A percentile compares a stretch with the other conserved stretches of the same genome.
Evolutionary conservation across 257 asterid species (phyloP).

Genomic region (Osmanthus fragrans): DNA sequence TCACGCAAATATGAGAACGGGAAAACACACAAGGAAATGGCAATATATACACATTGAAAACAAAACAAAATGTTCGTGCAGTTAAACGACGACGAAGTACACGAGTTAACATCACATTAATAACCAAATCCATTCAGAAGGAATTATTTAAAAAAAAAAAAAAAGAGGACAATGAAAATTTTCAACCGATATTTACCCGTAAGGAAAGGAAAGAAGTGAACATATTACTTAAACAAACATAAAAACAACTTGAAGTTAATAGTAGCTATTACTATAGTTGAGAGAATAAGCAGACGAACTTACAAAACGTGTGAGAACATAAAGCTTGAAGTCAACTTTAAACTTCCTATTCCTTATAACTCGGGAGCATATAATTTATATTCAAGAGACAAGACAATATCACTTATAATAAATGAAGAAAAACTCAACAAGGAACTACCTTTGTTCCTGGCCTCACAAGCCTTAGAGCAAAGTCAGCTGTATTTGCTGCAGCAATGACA

Average conservation of each 20-base stretch:
- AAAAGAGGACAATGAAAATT: background rate
- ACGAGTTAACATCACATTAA: too few relatives aligned
- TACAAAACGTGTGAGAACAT: too few relatives aligned
- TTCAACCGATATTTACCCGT: background rate
- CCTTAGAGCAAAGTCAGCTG: slow-evolving; percentile 86
- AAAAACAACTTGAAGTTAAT: background rate
- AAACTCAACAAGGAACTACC: slow-evolving; percentile 34
- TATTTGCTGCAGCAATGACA: slow-evolving; percentile 87
- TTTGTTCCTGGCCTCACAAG: slow-evolving; percentile 88
- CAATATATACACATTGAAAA: background rate
- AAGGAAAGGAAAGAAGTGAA: background rate
- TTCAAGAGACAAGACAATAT: background rate
- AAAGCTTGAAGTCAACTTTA: background rate
- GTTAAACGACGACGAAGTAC: too few relatives aligned
- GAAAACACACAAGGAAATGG: background rate
- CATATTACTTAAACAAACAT: background rate
- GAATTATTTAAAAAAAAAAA: too few relatives aligned
- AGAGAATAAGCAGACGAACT: background rate
- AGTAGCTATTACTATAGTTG: too few relatives aligned
- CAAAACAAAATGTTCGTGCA: too few relatives aligned
- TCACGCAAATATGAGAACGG: background rate
- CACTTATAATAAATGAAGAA: background rate
- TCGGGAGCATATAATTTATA: too few relatives aligned
- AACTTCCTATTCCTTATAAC: background rate
- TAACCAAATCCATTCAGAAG: background rate